Evolutionary conservation across 1,284 basidiomycete species (phyloP).

Genomic region (Ceratobasidium papillatum): DNA sequence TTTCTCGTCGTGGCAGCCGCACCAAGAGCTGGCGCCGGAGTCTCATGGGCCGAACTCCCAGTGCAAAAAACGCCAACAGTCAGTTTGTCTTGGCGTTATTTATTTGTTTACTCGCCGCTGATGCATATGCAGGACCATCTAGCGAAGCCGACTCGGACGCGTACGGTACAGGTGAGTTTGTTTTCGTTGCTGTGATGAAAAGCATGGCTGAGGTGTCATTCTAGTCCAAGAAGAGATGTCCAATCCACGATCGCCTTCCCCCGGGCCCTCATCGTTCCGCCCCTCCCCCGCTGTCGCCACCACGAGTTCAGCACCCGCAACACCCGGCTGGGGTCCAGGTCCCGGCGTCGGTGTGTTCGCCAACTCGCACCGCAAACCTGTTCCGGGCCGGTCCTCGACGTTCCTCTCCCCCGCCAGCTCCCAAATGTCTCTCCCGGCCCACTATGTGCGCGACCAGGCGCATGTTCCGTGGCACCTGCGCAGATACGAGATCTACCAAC

Average conservation of each 20-base stretch:
- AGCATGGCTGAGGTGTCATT: not conserved
- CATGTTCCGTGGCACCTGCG: slow-evolving; percentile 36
- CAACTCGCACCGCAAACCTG: slow-evolving; percentile 19
- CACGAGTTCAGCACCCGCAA: not conserved
- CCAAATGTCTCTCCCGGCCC: slow-evolving; percentile 13
- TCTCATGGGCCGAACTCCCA: slow-evolving; percentile 7
- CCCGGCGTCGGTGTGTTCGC: slow-evolving; percentile 26
- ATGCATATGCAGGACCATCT: not conserved
- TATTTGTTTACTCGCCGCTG: not conserved
- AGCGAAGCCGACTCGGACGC: slow-evolving; percentile 30
- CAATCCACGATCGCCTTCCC: slow-evolving; percentile 31
- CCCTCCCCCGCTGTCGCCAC: not conserved
- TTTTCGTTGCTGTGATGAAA: slow-evolving; percentile 8
- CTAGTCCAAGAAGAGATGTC: slow-evolving; percentile 5
- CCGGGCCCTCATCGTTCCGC: not conserved
- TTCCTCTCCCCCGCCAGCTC: not conserved
- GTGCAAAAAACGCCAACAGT: slow-evolving; percentile 22
- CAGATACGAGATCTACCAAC: slow-evolving; percentile 40
- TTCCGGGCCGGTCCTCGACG: slow-evolving; percentile 13
- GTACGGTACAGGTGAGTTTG: slow-evolving; percentile 22
- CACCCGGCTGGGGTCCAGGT: slow-evolving; percentile 8
- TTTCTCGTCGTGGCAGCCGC: slow-evolving; percentile 22
- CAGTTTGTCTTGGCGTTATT: not conserved
- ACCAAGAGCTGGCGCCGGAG: slow-evolving; percentile 32
- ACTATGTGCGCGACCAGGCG: slow-evolving; percentile 33